Evolutionary conservation across 2,329 filamentous ascomycete species (phyloP), one percentile per base, ranked within the genome.

Genomic region (Bisporella sp.): DNA sequence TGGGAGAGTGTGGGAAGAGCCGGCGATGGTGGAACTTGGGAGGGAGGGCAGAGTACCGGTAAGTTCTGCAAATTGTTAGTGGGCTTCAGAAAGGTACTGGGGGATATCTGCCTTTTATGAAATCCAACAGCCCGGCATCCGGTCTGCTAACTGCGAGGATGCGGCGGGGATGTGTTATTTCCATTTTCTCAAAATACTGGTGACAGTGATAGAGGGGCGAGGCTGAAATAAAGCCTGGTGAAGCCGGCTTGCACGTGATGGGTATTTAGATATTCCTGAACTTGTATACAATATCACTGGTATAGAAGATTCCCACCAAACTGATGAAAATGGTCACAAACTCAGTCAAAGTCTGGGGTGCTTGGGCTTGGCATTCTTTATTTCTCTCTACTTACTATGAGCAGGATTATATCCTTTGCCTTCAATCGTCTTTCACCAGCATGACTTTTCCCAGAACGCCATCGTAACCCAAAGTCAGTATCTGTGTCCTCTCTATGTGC

Each of bases 1-100:
- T 6, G 67, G 52, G 32, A 82, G 72, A 41, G 68, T 64, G 59
- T 85, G 82, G 12, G 81, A 81, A 33, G 73, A 75, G 30, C 83
- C 82, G 1, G 82, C 81, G 66, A 66, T 41, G 68, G 51, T 46
- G 40, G 35, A 39, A 13, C 60, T 31, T 67, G 67, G 31, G 69
- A 76, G 21, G 63, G 62, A 49, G 21, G 63, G 61, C 11, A 54
- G n/a, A 4, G 67, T 66, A 46, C 77, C 77, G 0, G 78, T 79
- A 47, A 82, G 71, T 46, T 78, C 79, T 82, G 41, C 37, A n/a
- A 21, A 21, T 21, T 21, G 21, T 21, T 21, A 54, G 55, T 11
- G 51, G 41, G 50, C 45, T 41, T 13, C 35, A 6, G 21, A n/a
- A 5, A 31, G 11, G 21, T 12, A 41, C 8, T 13, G 11, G 32